Evolutionary conservation across 192 early-diverging fungal species (phyloP), one percentile per base, ranked within the genome.

Genomic region (Dissophora ornata): DNA sequence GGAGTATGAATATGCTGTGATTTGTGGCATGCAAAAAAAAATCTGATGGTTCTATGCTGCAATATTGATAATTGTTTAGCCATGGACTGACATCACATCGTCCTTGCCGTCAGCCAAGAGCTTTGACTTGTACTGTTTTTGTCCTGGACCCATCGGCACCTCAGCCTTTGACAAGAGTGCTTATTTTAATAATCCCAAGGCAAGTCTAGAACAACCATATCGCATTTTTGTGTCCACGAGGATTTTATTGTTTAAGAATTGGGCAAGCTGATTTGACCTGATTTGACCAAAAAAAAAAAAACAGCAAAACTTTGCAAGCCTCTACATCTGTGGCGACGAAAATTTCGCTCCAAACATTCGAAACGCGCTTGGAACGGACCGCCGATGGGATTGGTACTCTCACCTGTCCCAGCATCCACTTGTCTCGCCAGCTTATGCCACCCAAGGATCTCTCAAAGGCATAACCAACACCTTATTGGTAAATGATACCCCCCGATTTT

Each of bases 361-460:
- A 16, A 67, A 54, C 29, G 29, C 29, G 36, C 26, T 19, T 77
- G 26, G 59, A 62, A n/a, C n/a, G n/a, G n/a, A n/a, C n/a, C n/a
- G n/a, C n/a, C n/a, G n/a, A 45, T 77, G 73, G 73, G 65, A 77
- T 7, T 77, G 73, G 73, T 77, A 77, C 40, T 30, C 64, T 22
- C 73, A 77, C 44, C 16, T 77, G 28, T 64, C 73, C 2, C 73
- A 77, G 36, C 73, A 77, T 24, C 73, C 73, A 10, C 24, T 77
- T 11, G 73, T 77, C 6, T 62, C 50, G 0, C 64, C 73, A 7
- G 73, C 67, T 1, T 67, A 67, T 33, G 67, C 73, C 5, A 64
- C 73, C 3, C n/a, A n/a, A n/a, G n/a, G 46, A 61, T 33, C 51
- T 70, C 7, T 50, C 53, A n/a, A n/a, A 7, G 46, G 64, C 1